Base-by-base conservation (phyloP, 495 filamentous ascomycete genomes). In the Apodospora peruviana region DNA sequence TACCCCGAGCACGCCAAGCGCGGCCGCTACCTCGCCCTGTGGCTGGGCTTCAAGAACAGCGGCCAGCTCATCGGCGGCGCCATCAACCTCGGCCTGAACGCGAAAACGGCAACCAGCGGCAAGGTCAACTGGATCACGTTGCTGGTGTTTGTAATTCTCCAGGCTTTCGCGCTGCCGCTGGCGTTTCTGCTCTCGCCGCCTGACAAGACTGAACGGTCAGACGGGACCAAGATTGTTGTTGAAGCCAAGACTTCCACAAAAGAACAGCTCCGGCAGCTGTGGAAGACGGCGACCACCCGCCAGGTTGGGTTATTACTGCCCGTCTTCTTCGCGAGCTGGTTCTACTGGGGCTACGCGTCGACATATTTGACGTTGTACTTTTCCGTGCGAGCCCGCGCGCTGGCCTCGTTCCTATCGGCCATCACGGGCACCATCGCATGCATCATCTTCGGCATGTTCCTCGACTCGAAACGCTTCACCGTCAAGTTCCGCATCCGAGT, bases 71-170 rank as follows among this genome's bases (percentile, higher is more conserved):
- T 82, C 43, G 79, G 78, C 0, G 68, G 69, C 10, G 71, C 78
- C n/a, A 78, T 83, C 44, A 73, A 75, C 39, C 72, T 83, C 1
- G 73, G 67, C 1, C 60, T 81, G 20, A 83, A 83, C 52, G 65
- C 69, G 24, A 57, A 69, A 22, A 58, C 66, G 4, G 61, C 68
- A 17, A 60, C 66, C 2, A 66, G 65, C 7, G 79, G 79, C 27
- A 81, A 78, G 50, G 76, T 83, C 11, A 71, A 71, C 20, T 78
- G 74, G 45, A 65, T 59, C 16, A 79, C 77, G 0, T 82, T 81
- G 49, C 67, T 82, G 0, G 67, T 77, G 4, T 64, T 83, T 17
- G 76, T 81, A 43, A 71, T 65, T 0, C 61, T 81, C 14, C 77
- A 78, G 36, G 74, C 75, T 38, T 51, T 75, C 1, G 80, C 74